Conservation (phyloP, 805 yeast species). For the Teunomyces stri region DNA sequence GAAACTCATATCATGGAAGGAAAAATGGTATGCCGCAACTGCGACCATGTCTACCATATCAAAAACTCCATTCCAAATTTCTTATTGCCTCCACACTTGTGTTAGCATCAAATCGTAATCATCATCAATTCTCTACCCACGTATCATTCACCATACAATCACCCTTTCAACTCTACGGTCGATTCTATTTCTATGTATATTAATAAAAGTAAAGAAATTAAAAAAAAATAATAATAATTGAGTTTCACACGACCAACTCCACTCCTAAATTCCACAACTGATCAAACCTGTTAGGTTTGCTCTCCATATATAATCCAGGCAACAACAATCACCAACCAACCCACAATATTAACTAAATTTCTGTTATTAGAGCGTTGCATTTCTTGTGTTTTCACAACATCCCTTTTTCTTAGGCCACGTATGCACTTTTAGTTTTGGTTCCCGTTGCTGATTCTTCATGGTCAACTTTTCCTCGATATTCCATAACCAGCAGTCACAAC, state of each 20-base stretch:
- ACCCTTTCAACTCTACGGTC: neutral
- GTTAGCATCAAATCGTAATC: slow-evolving; percentile 23
- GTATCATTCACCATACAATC: neutral
- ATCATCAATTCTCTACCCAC: neutral
- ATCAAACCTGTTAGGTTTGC: neutral
- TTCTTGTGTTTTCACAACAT: neutral
- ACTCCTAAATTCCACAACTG: neutral
- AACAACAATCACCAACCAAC: too few species aligned
- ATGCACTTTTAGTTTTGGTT: neutral
- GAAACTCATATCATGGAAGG: slow-evolving; percentile 90
- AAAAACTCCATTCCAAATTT: slow-evolving; percentile 94
- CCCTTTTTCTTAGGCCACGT: too few species aligned
- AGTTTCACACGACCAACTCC: neutral
- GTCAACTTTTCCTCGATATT: slow-evolving; percentile 1
- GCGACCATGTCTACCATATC: slow-evolving; percentile 84
- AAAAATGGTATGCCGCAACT: slow-evolving; percentile 80
- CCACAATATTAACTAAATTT: neutral
- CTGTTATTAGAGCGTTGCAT: neutral
- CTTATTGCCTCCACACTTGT: slow-evolving; percentile 90
- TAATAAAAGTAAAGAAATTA: neutral
- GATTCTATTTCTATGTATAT: neutral
- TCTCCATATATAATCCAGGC: neutral
- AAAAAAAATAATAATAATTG: neutral
- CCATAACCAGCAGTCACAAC: slow-evolving; percentile 1
- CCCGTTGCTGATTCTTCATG: neutral